These are phyloP conservation scores for Pisolithus sp. DNA, from an alignment of 768 basidiomycete genomes.

Conservation along the genomic window DNA sequence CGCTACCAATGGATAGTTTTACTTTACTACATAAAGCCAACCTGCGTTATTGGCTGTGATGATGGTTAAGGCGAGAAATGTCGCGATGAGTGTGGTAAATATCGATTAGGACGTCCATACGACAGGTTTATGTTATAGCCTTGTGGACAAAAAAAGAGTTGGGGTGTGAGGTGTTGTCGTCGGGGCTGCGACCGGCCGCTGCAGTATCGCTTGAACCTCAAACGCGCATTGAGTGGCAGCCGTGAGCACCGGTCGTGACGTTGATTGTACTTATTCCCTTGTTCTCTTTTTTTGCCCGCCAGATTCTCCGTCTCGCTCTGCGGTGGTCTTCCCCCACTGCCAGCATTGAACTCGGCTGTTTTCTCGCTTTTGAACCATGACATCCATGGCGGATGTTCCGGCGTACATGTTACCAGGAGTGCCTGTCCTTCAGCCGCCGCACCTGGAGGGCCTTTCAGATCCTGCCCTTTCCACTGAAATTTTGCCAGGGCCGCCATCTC, in stretches of 20 bases:
- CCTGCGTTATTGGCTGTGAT: no score
- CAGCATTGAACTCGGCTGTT: slow-evolving; percentile 9
- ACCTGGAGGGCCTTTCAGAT: slow-evolving; percentile 68
- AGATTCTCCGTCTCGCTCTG: slow-evolving; percentile 11
- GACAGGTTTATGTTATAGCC: not conserved
- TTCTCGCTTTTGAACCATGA: slow-evolving; percentile 43
- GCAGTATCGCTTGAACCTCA: slow-evolving; percentile 17
- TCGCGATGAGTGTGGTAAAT: no score
- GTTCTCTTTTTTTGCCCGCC: slow-evolving; percentile 6
- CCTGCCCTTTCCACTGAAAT: slow-evolving; percentile 81
- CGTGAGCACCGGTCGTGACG: slow-evolving; percentile 17
- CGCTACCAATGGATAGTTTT: no score
- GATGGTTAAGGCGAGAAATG: no score
- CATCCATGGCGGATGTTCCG: slow-evolving; percentile 63
- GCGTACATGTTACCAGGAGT: slow-evolving; percentile 70
- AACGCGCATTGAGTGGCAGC: slow-evolving; percentile 9
- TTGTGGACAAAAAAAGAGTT: slow-evolving; percentile 14
- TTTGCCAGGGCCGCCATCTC: slow-evolving; percentile 79
- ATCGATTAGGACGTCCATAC: no score
- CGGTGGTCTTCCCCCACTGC: slow-evolving; percentile 12
- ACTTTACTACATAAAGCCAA: no score
- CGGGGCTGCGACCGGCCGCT: slow-evolving; percentile 8
- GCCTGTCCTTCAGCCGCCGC: slow-evolving; percentile 66
- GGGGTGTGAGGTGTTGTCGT: slow-evolving; percentile 9
- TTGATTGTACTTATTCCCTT: slow-evolving; percentile 8